Evolutionary conservation across 768 basidiomycete genomes (phyloP).

Genomic region (Russula griseocarnosa): DNA sequence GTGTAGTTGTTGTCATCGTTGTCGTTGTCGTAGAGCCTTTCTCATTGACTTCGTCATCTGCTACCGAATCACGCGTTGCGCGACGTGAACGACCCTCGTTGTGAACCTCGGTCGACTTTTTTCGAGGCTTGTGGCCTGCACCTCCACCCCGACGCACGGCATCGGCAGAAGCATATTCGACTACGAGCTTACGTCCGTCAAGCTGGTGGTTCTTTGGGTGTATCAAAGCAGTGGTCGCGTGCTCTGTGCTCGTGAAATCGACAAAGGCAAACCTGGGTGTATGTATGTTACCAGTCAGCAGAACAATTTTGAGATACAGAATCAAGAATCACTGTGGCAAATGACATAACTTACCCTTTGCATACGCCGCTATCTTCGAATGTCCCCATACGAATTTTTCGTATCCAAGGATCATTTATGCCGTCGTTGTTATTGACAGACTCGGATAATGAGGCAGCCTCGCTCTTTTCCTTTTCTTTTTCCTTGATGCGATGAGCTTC

Average conservation of each 20-base stretch:
- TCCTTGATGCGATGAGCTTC: slow-evolving; percentile 55
- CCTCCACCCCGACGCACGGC: slow-evolving; percentile 79
- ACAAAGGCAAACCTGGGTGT: slow-evolving; percentile 86
- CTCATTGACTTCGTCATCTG: not conserved
- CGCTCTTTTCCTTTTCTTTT: slow-evolving; percentile 33
- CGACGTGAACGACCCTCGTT: not conserved
- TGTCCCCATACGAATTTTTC: slow-evolving; percentile 88
- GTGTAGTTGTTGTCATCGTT: not conserved
- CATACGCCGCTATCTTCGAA: slow-evolving; percentile 94
- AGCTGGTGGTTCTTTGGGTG: slow-evolving; percentile 82
- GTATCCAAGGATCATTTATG: slow-evolving; percentile 51
- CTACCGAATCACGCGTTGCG: not conserved
- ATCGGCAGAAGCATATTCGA: slow-evolving; percentile 86
- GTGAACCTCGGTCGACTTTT: not conserved
- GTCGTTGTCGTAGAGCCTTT: not conserved
- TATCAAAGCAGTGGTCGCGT: slow-evolving; percentile 77
- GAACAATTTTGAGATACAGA: too few species aligned
- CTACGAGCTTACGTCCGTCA: slow-evolving; percentile 77
- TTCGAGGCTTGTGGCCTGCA: slow-evolving; percentile 15
- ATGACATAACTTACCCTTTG: slow-evolving; percentile 65
- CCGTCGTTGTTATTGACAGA: slow-evolving; percentile 16
- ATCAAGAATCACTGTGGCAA: too few species aligned
- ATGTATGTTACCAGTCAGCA: not conserved
- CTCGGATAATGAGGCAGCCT: not conserved
- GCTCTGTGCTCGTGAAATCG: slow-evolving; percentile 76